These are phyloP conservation scores for Phialemoniopsis sp. DNA, from an alignment of 2,329 filamentous ascomycete genomes.

Conservation along the genomic window DNA sequence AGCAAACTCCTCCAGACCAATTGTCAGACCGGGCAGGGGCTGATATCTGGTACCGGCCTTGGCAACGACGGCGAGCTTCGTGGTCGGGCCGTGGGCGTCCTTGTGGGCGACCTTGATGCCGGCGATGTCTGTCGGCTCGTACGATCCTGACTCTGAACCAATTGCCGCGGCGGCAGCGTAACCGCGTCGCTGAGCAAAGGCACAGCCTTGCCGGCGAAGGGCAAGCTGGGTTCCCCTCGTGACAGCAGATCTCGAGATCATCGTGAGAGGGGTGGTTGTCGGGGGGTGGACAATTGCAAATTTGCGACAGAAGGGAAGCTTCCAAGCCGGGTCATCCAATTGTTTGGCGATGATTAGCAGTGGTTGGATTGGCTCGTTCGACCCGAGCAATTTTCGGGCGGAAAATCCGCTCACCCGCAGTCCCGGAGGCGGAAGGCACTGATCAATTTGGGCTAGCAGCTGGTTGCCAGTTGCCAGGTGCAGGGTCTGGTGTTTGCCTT, in stretches of 20 bases:
- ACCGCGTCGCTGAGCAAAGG: slow-evolving; percentile 44
- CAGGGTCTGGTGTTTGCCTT: too few relatives aligned
- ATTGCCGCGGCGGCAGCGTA: slow-evolving; percentile 53
- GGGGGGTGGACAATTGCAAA: slow-evolving; percentile 40
- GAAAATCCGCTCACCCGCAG: slow-evolving; percentile 6
- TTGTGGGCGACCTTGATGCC: slow-evolving; percentile 91
- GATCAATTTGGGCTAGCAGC: too few relatives aligned
- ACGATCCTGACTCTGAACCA: slow-evolving; percentile 67
- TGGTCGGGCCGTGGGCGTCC: slow-evolving; percentile 83
- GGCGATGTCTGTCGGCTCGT: slow-evolving; percentile 79
- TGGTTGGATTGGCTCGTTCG: slow-evolving; percentile 9
- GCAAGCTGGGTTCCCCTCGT: slow-evolving; percentile 55
- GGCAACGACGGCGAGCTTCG: slow-evolving; percentile 84
- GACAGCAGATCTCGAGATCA: slow-evolving; percentile 60
- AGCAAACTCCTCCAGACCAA: slow-evolving; percentile 89
- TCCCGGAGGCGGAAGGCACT: too few relatives aligned
- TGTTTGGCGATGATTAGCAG: slow-evolving; percentile 7
- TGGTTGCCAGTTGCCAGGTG: too few relatives aligned
- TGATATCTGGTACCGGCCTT: slow-evolving; percentile 95
- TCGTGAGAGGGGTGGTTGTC: slow-evolving; percentile 52
- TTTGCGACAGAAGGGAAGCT: slow-evolving; percentile 17
- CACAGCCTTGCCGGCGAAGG: slow-evolving; percentile 53
- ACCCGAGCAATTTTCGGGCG: slow-evolving; percentile 19
- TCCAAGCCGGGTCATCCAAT: slow-evolving; percentile 18
- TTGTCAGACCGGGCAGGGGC: slow-evolving; percentile 81